Evolutionary conservation across 176 grass and related monocot species (phyloP), one percentile per base, ranked within the genome.

Genomic region (Musa troglodytarum): DNA sequence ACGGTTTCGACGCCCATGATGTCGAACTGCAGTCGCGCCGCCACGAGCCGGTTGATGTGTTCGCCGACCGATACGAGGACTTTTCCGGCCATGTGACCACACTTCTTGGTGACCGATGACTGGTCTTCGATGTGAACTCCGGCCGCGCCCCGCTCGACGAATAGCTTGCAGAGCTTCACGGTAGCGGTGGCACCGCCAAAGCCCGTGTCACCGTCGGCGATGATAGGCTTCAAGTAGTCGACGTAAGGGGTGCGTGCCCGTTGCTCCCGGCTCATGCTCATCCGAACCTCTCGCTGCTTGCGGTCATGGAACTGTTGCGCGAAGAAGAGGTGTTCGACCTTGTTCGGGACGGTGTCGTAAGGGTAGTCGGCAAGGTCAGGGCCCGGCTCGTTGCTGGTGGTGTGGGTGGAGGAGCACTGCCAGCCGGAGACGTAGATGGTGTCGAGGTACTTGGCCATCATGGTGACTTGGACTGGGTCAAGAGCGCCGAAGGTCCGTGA

Each of bases 351-450:
- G 6, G 93, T 92, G 93, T 96, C 93, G 80, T 96, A 96, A 20
- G 93, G 89, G 85, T 96, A 96, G 83, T 96, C 93, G 10, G 93
- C 93, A 74, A 96, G 89, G 85, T 96, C 89, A 0, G 93, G 93
- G 1, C 93, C 93, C 1, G 87, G 89, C 83, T 96, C 93, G 15
- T 92, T 90, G 14, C 76, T 92, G n/a, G 79, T 69, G 69, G 93
- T 96, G 83, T 96, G 93, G 25, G 93, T 96, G 16, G 93, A 96
- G 61, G 89, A 96, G 87, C 93, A 96, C 90, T 96, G 93, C 93
- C 93, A 96, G 15, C 93, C 93, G 71, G 93, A 90, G 19, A 90
- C 93, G 84, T 96, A 96, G 78, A 96, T 79, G 49, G 93, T 90
- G 81, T 96, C 93, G 19, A 96, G 89, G 67, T 92, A 85, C 80